Base-by-base conservation (phyloP, 2,329 filamentous ascomycete genomes). In the Colletotrichum sp. region DNA sequence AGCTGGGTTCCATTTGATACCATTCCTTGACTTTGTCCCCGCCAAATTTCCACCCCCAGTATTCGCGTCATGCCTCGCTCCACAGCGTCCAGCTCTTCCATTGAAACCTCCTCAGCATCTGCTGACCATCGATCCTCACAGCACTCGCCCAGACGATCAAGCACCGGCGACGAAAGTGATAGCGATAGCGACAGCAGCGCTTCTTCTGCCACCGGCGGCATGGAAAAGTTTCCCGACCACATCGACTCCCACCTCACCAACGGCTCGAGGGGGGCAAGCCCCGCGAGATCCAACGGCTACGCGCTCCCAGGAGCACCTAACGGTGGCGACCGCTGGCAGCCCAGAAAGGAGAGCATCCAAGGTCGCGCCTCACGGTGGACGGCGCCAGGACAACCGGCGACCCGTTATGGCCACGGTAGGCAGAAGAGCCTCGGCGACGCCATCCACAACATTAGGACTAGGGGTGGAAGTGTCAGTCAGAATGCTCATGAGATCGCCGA, bases 401-500 rank as follows among this genome's bases (percentile, higher is more conserved):
- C 55, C 56, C 75, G 75, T 25, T 71, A 71, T 58, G 87, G 92
- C 79, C 94, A 96, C 81, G 88, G 87, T 22, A 89, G 94, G 78
- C 95, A 97, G 83, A 97, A 96, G 89, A 98, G 96, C 85, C 91
- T 98, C 79, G 93, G 92, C 80, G 95, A 98, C 84, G 95, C 96
- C n/a, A 91, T 98, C 78, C 92, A 91, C 79, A 96, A 92, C 5
- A 96, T 98, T 80, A 90, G 95, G 78, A 93, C 91, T 48, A 91
- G 96, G 80, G 95, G 93, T 80, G 95, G 92, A 67, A 98, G 96
- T 84, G 93, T 98, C 80, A 96, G 93, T 86, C 95, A 96, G 83
- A 98, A 98, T 86, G 96, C 96, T 70, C 95, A 97, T 76, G 96
- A 98, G 85, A 92, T 99, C 80, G 96, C 96, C 60, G 95, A 97